Evolutionary conservation across 148 eudicot genomes (phyloP), one percentile per base, ranked within the genome.

Genomic region (Diospyros kaki): DNA sequence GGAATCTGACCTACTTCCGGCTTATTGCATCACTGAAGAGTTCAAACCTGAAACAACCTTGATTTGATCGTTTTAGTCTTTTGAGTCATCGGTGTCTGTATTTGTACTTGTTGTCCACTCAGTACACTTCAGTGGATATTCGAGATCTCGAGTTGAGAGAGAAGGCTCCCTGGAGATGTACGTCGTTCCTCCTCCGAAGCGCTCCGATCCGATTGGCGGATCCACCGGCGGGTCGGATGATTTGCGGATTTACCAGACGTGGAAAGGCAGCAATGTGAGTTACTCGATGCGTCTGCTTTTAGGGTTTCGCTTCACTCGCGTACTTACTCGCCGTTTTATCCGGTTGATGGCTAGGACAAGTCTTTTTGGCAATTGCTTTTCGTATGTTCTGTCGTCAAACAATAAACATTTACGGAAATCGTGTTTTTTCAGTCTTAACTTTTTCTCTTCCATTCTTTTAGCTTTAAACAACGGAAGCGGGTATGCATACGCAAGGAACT

Each of bases 231-330:
- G 85, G 76, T 77, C 89, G 70, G 81, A 83, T 77, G 91, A 84
- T 81, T 81, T 86, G 15, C 83, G 88, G 83, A 86, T 89, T 86
- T 94, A 90, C 81, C 92, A 92, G 82, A 58, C 85, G 5, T 94
- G 98, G 98, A 94, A 94, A 86, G 98, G 98, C 71, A 92, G 91
- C 83, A 94, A 94, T 87, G 98, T 94, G 56, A 85, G 98, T 72
- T 11, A 51, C 9, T 28, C 28, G 28, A 28, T 50, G 9, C 45
- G 14, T 40, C 18, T 68, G 40, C 48, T 39, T 53, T 50, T 59
- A 15, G 41, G 52, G 58, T 3, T 43, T 6, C 58, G 52, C 1
- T 48, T 48, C 52, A 4, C n/a, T n/a, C 59, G 42, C 13, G 44
- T 9, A 28, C 10, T 38, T 5, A 39, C 17, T 58, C 0, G 8